Evolutionary conservation across 2,329 filamentous ascomycete species (phyloP).

Genomic region (Reticulascus tulasneorum): DNA sequence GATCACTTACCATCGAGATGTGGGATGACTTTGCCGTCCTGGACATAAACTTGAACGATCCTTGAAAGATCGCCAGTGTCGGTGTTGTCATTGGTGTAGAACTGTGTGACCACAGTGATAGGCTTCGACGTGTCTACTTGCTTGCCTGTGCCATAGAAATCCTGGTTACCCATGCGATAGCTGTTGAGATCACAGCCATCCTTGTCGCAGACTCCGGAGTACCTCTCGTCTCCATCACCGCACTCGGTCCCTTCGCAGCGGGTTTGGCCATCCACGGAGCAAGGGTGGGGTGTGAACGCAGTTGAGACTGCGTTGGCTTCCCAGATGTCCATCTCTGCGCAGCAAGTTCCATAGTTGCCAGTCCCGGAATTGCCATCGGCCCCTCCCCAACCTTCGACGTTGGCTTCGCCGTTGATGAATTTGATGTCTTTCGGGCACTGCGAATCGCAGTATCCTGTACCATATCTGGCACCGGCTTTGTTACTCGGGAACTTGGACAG

Average conservation of each 20-base stretch:
- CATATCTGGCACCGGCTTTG: conserved; percentile 53
- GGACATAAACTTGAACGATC: too few relatives aligned
- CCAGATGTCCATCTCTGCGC: conserved; percentile 57
- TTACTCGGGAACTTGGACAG: conserved; percentile 44
- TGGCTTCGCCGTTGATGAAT: conserved; percentile 55
- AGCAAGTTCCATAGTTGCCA: conserved; percentile 51
- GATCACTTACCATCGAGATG: too few relatives aligned
- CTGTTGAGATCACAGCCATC: conserved; percentile 68
- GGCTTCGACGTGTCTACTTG: too few relatives aligned
- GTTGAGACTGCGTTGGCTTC: conserved; percentile 64
- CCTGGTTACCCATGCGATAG: conserved; percentile 59
- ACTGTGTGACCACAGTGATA: too few relatives aligned
- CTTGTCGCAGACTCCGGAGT: conserved; percentile 59
- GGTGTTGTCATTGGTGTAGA: too few relatives aligned
- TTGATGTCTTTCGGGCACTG: conserved; percentile 52
- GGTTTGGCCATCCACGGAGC: conserved; percentile 43
- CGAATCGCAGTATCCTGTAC: conserved; percentile 52
- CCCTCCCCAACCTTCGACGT: conserved; percentile 49
- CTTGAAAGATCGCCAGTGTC: too few relatives aligned
- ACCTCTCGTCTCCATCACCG: conserved; percentile 51
- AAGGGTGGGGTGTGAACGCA: conserved; percentile 63
- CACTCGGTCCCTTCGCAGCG: conserved; percentile 47
- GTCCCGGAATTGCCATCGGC: conserved; percentile 50
- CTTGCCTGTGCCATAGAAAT: conserved; percentile 54
- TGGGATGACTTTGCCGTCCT: too few relatives aligned